Conservation (phyloP, 176 grass and related monocot species). For the Paspalum vaginatum region DNA sequence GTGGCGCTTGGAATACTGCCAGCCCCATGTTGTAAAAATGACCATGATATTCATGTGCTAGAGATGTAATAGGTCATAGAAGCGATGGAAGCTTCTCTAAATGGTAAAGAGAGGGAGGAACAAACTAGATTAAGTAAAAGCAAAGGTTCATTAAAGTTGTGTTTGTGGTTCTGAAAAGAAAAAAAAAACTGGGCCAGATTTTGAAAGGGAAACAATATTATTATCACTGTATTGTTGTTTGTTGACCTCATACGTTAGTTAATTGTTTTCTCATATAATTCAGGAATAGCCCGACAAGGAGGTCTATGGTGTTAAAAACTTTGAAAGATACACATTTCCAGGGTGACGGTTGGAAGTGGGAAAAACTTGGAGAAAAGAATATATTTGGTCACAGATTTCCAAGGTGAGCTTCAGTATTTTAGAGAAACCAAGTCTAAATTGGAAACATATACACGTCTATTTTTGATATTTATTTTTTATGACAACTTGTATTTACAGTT, state of each 20-base stretch:
- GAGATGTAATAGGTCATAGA: background rate
- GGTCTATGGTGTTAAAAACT: background rate
- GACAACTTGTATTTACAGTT: too few species aligned
- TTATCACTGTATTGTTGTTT: background rate
- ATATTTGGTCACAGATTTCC: background rate
- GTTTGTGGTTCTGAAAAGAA: background rate
- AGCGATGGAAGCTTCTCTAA: background rate
- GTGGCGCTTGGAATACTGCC: background rate
- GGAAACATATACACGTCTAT: too few species aligned
- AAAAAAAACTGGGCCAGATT: background rate
- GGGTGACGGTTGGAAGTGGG: background rate
- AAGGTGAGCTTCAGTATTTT: too few species aligned
- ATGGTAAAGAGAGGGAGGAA: background rate
- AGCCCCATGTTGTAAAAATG: background rate
- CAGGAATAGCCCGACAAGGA: background rate
- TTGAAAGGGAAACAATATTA: background rate
- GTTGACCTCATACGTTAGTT: background rate
- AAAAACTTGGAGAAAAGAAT: background rate
- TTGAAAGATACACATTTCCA: background rate
- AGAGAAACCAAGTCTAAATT: too few species aligned
- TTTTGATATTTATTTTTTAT: too few species aligned
- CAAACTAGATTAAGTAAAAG: background rate
- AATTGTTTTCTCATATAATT: background rate
- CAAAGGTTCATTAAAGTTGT: background rate
- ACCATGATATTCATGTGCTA: background rate